Base-by-base conservation (phyloP, 2,329 filamentous ascomycete genomes). In the Lojkania enalia region DNA sequence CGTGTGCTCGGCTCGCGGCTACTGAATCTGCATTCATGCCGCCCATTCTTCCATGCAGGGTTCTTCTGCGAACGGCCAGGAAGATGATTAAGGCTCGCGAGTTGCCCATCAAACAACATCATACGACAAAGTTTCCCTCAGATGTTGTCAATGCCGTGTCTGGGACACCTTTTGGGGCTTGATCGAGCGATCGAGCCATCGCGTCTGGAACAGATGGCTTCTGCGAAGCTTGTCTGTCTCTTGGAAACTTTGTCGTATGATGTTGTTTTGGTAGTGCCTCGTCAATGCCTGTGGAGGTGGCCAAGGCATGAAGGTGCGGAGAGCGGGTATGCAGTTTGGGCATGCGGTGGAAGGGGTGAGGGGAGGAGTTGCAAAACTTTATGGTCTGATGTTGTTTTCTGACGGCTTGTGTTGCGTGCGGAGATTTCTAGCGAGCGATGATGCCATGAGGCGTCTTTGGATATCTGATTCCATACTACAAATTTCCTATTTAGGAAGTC, bases 81-180 rank as follows among this genome's bases (percentile, higher is more conserved):
- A 41, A 46, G 40, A 30, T 35, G 36, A 38, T 49, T 47, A 48
- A 46, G 45, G 39, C 49, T 44, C 38, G 51, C 37, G 48, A 49
- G 42, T 48, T 32, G 42, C 9, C 19, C 49, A 57, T 63, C 61
- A 66, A 66, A 66, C 64, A 61, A 52, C 50, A 57, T 67, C 61
- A 55, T 66, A 67, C 64, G 61, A 66, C 63, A 52, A 60, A 59
- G 64, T 67, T 68, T 67, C 54, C 63, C 39, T 54, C 61, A 61
- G 58, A 48, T 43, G 30, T 41, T 44, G 45, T 51, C 47, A n/a
- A 48, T 53, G 38, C 40, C 43, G 42, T 48, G 27, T 19, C 20
- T 36, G 41, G 30, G 45, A 45, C 49, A 19, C n/a, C 41, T 30
- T 33, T 42, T 52, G 48, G 46, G 44, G 50, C 52, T 46, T 50